Evolutionary conservation across 139 green algal genomes (phyloP).

Genomic region (Cymbomonas tetramitiformis): DNA sequence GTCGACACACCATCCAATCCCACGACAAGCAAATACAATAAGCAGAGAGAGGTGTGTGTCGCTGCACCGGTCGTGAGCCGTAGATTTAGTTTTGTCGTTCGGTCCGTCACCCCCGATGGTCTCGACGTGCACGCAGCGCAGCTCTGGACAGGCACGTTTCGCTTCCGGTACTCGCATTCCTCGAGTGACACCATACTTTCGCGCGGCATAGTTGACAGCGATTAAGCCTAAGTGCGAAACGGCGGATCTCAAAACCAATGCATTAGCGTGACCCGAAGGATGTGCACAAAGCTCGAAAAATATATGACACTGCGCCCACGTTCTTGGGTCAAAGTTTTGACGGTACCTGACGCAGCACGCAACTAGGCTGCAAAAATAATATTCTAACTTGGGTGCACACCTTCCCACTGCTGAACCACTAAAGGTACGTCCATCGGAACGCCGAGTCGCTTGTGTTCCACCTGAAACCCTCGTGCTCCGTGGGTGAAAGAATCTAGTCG

Average conservation of each 20-base stretch:
- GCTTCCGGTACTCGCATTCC: slow-evolving; percentile 61
- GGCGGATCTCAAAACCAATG: not conserved
- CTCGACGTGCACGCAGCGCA: slow-evolving; percentile 70
- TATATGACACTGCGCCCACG: too few relatives aligned
- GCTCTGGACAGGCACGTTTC: slow-evolving; percentile 50
- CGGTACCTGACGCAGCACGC: not conserved
- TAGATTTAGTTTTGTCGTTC: not conserved
- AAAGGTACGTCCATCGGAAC: slow-evolving; percentile 47
- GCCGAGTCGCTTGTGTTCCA: slow-evolving; percentile 50
- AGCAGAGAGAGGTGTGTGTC: too few relatives aligned
- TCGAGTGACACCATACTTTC: slow-evolving; percentile 53
- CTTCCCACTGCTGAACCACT: slow-evolving; percentile 75
- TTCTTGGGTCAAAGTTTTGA: too few relatives aligned
- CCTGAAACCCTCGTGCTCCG: too few relatives aligned
- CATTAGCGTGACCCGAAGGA: not conserved
- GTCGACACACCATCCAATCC: too few relatives aligned
- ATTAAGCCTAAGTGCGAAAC: too few relatives aligned
- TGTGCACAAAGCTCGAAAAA: too few relatives aligned
- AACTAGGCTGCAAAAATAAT: not conserved
- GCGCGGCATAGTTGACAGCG: slow-evolving; percentile 66
- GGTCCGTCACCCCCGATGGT: slow-evolving; percentile 43
- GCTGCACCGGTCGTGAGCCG: not conserved
- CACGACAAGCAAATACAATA: too few relatives aligned
- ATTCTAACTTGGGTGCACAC: too few relatives aligned
- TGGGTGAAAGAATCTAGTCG: too few relatives aligned